Evolutionary conservation across 2,329 filamentous ascomycete species (phyloP).

Genomic region (Colletotrichum filicis): DNA sequence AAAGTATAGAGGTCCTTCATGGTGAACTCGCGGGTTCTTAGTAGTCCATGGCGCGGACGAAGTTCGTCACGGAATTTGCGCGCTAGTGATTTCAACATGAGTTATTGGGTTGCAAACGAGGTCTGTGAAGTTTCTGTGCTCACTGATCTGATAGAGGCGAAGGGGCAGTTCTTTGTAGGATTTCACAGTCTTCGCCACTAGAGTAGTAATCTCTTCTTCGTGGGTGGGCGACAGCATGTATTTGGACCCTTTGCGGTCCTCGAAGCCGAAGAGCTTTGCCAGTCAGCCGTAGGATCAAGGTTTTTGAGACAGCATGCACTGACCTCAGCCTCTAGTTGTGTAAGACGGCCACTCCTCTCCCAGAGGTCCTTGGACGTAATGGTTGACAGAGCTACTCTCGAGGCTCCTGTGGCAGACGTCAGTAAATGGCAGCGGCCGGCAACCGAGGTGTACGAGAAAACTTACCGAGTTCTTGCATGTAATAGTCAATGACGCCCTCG

Average conservation of each 20-base stretch:
- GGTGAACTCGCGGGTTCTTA: constrained; percentile 89
- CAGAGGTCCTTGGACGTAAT: constrained; percentile 88
- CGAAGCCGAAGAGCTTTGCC: constrained; percentile 78
- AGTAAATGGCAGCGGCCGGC: neutral
- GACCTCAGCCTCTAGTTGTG: constrained; percentile 78
- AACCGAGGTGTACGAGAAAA: neutral
- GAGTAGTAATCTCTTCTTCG: constrained; percentile 91
- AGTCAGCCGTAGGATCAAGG: neutral
- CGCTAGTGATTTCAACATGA: constrained; percentile 57
- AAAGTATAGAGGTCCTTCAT: constrained; percentile 99
- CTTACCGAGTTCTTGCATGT: constrained; percentile 82
- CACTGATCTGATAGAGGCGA: constrained; percentile 89
- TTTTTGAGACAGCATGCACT: constrained; percentile 17
- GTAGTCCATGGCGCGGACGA: constrained; percentile 85
- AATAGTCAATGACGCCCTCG: constrained; percentile 84
- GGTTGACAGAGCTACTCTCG: constrained; percentile 84
- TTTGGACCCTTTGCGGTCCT: constrained; percentile 79
- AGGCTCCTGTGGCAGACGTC: constrained; percentile 68
- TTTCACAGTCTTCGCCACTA: constrained; percentile 78
- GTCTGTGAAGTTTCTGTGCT: constrained; percentile 39
- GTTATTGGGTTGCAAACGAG: constrained; percentile 4
- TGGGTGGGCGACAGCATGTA: constrained; percentile 92
- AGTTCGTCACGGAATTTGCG: constrained; percentile 96
- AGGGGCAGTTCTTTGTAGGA: constrained; percentile 91
- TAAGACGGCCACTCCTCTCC: constrained; percentile 84